A percentile compares a stretch with the other conserved stretches of the same genome.
phyloP scores from a whole-genome alignment of 331 rosid species.

The Erythrophleum ivorense region DNA sequence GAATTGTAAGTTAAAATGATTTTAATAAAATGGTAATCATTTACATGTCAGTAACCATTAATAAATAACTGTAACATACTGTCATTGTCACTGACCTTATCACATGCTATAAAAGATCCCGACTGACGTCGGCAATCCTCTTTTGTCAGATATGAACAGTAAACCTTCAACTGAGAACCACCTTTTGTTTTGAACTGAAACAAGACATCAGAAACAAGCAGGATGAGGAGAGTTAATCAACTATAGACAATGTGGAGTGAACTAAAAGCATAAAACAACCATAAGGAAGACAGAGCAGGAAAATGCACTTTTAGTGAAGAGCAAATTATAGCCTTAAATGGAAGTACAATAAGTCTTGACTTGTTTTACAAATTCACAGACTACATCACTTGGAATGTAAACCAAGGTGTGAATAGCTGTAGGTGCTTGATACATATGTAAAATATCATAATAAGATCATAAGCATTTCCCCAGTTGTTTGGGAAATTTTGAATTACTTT shows the following conservation, averaged over 20 bases:
- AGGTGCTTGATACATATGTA: not conserved
- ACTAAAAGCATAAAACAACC: slow-evolving; percentile 17
- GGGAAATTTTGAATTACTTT: not conserved
- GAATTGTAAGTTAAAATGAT: not conserved
- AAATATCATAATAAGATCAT: not conserved
- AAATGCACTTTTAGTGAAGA: not conserved
- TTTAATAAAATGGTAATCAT: not conserved
- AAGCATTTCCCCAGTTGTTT: not conserved
- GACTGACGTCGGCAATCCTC: slow-evolving; percentile 93
- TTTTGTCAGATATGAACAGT: slow-evolving; percentile 89
- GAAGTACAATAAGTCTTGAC: not conserved
- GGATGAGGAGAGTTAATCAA: slow-evolving; percentile 13
- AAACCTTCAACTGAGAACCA: slow-evolving; percentile 83
- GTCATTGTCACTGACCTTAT: slow-evolving; percentile 66
- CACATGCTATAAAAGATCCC: slow-evolving; percentile 85
- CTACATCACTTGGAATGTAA: not conserved
- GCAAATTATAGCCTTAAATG: not conserved
- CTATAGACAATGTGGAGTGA: not conserved
- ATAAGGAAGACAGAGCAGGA: not conserved
- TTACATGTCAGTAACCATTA: not conserved
- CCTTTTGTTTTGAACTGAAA: slow-evolving; percentile 93
- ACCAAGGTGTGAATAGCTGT: not conserved
- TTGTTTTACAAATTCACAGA: not conserved
- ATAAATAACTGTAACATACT: slow-evolving; percentile 15
- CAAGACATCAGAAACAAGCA: slow-evolving; percentile 33